These are phyloP conservation scores for Colletotrichum eremochloae DNA, from an alignment of 2,329 filamentous ascomycete genomes.

Conservation along the genomic window DNA sequence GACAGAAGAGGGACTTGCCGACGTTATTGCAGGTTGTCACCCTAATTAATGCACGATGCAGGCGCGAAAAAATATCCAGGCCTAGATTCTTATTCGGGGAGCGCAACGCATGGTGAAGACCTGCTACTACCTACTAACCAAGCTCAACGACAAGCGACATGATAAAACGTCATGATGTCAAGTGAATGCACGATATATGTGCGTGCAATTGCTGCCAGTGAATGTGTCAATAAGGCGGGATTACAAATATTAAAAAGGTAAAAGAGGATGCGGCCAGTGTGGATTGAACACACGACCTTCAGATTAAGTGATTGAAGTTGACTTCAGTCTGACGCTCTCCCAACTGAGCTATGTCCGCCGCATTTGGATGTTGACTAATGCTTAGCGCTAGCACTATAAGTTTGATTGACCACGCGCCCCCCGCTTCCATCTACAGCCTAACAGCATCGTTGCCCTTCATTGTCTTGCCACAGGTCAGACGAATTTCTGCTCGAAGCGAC, in stretches of 20 bases:
- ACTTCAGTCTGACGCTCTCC: conserved; percentile 42
- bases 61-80: not conserved
- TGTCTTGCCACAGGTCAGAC: not conserved
- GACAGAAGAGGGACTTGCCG: not conserved
- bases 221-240: too few species aligned
- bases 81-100: not conserved
- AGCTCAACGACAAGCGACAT: not conserved
- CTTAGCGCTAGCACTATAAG: fast-evolving
- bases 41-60: not conserved
- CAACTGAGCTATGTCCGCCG: conserved; percentile 42
- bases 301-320: conserved; percentile 41
- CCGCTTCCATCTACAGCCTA: not conserved
- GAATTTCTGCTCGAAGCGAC: not conserved
- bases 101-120: not conserved
- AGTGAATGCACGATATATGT: too few species aligned
- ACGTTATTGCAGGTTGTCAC: not conserved
- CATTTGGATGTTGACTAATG: not conserved
- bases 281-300: conserved; percentile 42
- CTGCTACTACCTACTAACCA: not conserved
- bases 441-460: not conserved
- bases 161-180: fast-evolving
- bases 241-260: not conserved
- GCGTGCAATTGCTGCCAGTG: too few species aligned
- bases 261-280: conserved; percentile 35
- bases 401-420: not conserved